phyloP scores from a whole-genome alignment of 768 basidiomycete genomes.

The Gloeophyllum trabeum region DNA sequence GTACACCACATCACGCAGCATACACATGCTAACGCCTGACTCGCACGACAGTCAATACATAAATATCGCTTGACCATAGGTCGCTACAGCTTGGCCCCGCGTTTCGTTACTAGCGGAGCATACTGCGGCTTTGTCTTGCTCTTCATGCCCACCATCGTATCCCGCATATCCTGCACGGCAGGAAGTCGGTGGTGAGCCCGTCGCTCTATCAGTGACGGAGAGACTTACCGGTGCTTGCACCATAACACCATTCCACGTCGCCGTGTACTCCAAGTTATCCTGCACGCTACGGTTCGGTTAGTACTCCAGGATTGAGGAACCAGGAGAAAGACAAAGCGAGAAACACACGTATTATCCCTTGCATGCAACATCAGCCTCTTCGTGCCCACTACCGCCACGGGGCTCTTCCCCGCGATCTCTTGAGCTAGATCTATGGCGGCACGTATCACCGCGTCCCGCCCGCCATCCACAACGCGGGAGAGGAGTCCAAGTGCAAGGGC shows the following conservation, averaged over 20 bases:
- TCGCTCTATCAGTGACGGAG: not conserved
- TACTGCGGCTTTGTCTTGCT: not conserved
- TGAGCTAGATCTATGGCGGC: conserved; percentile 58
- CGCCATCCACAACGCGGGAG: conserved; percentile 59
- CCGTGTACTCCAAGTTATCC: conserved; percentile 46
- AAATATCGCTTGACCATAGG: no score
- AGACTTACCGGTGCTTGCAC: conserved; percentile 33
- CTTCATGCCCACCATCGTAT: not conserved
- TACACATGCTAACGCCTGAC: no score
- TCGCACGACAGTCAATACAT: no score
- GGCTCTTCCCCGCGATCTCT: conserved; percentile 64
- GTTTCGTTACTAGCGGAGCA: not conserved
- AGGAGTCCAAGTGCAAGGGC: conserved; percentile 64
- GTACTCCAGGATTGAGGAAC: not conserved
- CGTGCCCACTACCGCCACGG: conserved; percentile 65
- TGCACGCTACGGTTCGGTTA: conserved; percentile 14
- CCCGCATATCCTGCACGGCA: not conserved
- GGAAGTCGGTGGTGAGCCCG: not conserved
- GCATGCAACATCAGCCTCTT: conserved; percentile 74
- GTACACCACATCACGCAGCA: no score
- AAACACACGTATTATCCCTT: conserved; percentile 61
- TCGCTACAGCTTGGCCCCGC: not conserved
- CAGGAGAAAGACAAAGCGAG: not conserved
- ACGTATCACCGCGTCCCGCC: conserved; percentile 49
- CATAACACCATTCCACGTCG: conserved; percentile 44